Evolutionary conservation across 1,284 basidiomycete species (phyloP).

Genomic region (Trametes versicolor): DNA sequence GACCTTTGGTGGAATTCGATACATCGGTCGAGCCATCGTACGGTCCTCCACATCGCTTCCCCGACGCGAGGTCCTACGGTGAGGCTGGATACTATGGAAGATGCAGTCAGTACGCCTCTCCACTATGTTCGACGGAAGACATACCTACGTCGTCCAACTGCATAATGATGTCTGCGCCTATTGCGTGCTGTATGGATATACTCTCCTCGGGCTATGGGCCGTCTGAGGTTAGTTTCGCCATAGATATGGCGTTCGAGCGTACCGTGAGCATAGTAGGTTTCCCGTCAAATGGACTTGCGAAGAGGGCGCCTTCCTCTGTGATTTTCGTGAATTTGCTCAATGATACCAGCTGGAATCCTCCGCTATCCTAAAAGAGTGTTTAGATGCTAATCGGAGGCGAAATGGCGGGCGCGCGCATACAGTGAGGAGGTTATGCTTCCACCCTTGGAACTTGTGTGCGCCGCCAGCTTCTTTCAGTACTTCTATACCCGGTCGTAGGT

Average conservation of each 20-base stretch:
- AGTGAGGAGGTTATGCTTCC: constrained; percentile 84
- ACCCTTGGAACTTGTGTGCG: constrained; percentile 86
- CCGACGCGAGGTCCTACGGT: constrained; percentile 79
- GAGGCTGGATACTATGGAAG: constrained; percentile 69
- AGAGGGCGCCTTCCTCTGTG: constrained; percentile 86
- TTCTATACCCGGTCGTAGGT: constrained; percentile 79
- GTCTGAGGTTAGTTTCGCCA: neutral
- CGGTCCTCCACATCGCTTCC: constrained; percentile 85
- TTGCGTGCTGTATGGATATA: constrained; percentile 86
- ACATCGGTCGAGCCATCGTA: constrained; percentile 88
- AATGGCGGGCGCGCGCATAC: constrained; percentile 46
- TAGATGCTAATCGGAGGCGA: constrained; percentile 17
- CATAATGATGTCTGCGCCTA: constrained; percentile 92
- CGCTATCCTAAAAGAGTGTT: constrained; percentile 68
- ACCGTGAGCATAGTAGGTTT: constrained; percentile 88
- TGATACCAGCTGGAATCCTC: constrained; percentile 88
- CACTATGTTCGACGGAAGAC: constrained; percentile 37
- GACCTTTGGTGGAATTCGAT: constrained; percentile 76
- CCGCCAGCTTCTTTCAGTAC: constrained; percentile 79
- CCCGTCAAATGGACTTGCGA: constrained; percentile 84
- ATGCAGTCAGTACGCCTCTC: neutral
- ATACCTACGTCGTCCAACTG: constrained; percentile 89
- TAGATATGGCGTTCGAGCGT: constrained; percentile 33
- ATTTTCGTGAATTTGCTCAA: constrained; percentile 85
- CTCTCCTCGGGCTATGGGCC: constrained; percentile 78